Percentiles rank a stretch among this genome's conserved stretches.
phyloP scores from a whole-genome alignment of 176 grass and related monocot genomes.

The Lolium multiflorum region DNA sequence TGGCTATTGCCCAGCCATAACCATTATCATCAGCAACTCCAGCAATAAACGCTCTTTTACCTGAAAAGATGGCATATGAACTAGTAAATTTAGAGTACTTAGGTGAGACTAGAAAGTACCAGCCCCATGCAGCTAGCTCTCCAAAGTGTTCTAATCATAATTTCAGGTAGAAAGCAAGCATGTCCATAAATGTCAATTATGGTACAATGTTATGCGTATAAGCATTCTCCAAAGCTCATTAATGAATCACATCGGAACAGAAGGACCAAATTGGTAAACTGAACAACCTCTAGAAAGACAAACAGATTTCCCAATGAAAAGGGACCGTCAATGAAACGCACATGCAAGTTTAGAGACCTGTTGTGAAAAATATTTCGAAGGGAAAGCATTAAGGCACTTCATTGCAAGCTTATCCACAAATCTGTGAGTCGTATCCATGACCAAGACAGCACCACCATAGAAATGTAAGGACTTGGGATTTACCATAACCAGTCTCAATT shows the following conservation, averaged over 20 bases:
- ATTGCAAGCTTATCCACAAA: background rate
- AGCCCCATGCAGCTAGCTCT: background rate
- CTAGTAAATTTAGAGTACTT: background rate
- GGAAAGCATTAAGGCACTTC: background rate
- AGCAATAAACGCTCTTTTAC: conserved; percentile 97
- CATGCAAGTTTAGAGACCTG: background rate
- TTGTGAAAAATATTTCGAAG: background rate
- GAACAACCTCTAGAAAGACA: background rate
- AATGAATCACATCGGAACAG: background rate
- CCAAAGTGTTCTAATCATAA: background rate
- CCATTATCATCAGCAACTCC: conserved; percentile 99
- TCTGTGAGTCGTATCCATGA: background rate
- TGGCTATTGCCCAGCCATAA: conserved; percentile 98
- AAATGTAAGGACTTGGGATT: background rate
- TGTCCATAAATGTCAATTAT: background rate
- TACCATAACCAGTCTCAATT: background rate
- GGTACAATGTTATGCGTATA: background rate
- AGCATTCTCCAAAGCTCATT: background rate
- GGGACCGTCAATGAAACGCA: background rate
- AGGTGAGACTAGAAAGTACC: background rate
- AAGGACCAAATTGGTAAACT: background rate
- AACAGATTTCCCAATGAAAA: background rate
- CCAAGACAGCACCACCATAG: background rate
- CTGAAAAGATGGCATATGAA: conserved; percentile 42
- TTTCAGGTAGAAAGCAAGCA: background rate